phyloP scores from a whole-genome alignment of 169 alveolate species.

The Plasmodium ovale region DNA sequence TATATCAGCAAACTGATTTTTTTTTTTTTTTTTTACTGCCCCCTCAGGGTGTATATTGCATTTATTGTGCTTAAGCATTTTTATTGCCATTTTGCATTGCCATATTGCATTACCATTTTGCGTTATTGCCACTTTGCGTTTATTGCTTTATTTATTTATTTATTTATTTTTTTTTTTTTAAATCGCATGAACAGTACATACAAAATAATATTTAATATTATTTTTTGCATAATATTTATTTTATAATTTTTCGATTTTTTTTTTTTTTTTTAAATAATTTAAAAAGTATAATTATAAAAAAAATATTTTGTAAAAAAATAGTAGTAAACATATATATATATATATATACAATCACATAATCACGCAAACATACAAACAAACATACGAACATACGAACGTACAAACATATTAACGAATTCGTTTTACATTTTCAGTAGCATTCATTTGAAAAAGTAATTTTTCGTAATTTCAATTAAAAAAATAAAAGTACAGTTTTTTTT shows the following conservation, averaged over 20 bases:
- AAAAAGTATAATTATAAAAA: background rate
- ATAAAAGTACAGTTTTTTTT: no score
- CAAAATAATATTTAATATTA: no score
- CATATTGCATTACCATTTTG: no score
- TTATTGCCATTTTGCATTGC: constrained; percentile 1
- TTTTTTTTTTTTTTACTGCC: no score
- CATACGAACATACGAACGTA: no score
- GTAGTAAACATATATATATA: background rate
- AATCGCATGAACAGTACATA: background rate
- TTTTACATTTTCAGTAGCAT: no score
- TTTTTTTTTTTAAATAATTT: background rate
- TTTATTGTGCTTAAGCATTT: background rate
- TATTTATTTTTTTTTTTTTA: background rate
- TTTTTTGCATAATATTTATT: no score
- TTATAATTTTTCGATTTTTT: background rate
- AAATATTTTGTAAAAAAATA: background rate
- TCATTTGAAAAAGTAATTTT: constrained; percentile 4
- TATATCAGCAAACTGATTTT: no score
- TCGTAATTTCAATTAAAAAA: background rate
- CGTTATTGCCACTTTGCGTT: no score
- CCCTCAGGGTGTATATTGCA: no score
- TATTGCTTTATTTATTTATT: background rate
- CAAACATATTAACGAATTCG: background rate
- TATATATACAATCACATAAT: background rate
- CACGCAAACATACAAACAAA: background rate